A percentile compares a stretch with the other conserved stretches of the same genome.
These are phyloP conservation scores for Curvularia sp. DNA, from an alignment of 2,329 filamentous ascomycete species.

Conservation along the genomic window DNA sequence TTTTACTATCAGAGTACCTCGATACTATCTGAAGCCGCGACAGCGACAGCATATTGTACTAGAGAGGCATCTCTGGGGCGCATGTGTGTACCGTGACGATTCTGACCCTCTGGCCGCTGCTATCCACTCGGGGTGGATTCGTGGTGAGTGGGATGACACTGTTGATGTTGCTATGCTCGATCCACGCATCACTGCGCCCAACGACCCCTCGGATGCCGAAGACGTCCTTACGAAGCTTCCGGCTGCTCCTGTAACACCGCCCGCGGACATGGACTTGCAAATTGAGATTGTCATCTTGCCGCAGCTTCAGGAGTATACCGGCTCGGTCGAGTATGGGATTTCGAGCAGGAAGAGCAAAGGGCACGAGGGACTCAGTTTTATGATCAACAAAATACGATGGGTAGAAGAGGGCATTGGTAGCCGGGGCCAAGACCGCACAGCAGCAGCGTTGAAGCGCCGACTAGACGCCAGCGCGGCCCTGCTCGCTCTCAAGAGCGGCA, in stretches of 20 bases:
- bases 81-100: constrained; percentile 94
- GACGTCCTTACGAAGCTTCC: constrained; percentile 52
- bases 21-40: constrained; percentile 72
- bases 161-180: constrained; percentile 74
- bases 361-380: constrained; percentile 90
- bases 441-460: constrained; percentile 47
- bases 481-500: constrained; percentile 42
- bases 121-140: constrained; percentile 91
- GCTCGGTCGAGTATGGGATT: constrained; percentile 79
- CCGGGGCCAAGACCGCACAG: constrained; percentile 49
- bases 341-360: constrained; percentile 80
- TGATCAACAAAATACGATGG: constrained; percentile 82
- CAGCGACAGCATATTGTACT: constrained; percentile 84
- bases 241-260: constrained; percentile 67
- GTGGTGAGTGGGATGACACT: constrained; percentile 83
- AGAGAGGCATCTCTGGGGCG: constrained; percentile 86
- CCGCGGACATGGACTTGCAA: constrained; percentile 77
- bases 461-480: constrained; percentile 48
- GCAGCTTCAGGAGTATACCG: constrained; percentile 75
- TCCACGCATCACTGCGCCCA: constrained; percentile 58
- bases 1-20: constrained; percentile 84
- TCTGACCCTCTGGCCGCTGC: constrained; percentile 92
- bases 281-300: constrained; percentile 87
- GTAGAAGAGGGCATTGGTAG: constrained; percentile 72
- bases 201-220: constrained; percentile 53